These are phyloP conservation scores for Elaeis guineensis DNA, from an alignment of 176 grass and related monocot genomes.

Conservation along the genomic window DNA sequence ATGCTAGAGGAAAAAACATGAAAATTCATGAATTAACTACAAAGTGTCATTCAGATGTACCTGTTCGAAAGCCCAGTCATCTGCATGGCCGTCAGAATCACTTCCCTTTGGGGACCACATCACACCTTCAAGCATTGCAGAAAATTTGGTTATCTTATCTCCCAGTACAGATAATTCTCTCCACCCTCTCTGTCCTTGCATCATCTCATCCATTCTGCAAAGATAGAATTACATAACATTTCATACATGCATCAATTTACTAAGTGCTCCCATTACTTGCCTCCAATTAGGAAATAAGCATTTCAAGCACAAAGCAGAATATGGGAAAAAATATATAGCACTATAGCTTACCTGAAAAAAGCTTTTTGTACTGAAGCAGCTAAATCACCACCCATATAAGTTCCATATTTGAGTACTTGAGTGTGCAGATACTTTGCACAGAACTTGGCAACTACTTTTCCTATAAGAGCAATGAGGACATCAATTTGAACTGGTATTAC, in stretches of 20 bases:
- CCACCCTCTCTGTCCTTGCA: conserved; percentile 94
- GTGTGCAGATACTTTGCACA: conserved; percentile 82
- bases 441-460: conserved; percentile 62
- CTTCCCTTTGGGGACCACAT: conserved; percentile 84
- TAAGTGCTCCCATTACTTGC: too few species aligned
- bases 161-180: conserved; percentile 77
- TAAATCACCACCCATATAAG: conserved; percentile 61
- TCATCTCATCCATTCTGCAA: conserved; percentile 99
- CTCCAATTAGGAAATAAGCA: too few species aligned
- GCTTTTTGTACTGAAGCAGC: conserved; percentile 48
- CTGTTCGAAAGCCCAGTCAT: conserved; percentile 87
- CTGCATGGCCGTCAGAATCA: conserved; percentile 35
- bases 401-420: conserved; percentile 68
- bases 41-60: conserved; percentile 24
- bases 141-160: conserved; percentile 85
- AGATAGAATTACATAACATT: conserved; percentile 1
- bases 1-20: neutral
- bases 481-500: too few species aligned
- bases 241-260: too few species aligned
- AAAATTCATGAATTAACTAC: neutral
- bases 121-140: conserved; percentile 74
- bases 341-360: conserved; percentile 65
- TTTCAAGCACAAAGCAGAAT: too few species aligned
- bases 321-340: too few species aligned
- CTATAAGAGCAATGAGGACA: too few species aligned